Evolutionary conservation across 495 filamentous ascomycete species (phyloP).

Genomic region (Tuber magnatum): DNA sequence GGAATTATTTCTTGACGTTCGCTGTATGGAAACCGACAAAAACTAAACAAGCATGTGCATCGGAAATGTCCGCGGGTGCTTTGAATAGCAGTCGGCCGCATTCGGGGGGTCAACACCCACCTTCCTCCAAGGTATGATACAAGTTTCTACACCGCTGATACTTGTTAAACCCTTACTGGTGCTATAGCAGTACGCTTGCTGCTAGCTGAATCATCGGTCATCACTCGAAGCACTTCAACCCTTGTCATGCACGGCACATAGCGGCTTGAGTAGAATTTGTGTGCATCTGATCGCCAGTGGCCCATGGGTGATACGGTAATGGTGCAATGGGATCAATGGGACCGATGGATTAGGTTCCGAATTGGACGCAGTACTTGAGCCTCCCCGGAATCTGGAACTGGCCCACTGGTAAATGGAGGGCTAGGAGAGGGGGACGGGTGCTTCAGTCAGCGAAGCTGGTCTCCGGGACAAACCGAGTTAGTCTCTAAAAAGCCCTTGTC

Average conservation of each 20-base stretch:
- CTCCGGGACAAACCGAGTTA: neutral
- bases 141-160: neutral
- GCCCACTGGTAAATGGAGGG: neutral
- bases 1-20: neutral
- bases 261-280: neutral
- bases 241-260: neutral
- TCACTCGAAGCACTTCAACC: neutral
- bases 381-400: neutral
- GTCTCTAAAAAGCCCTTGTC: neutral
- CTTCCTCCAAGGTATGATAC: neutral
- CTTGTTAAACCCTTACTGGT: constrained; percentile 4
- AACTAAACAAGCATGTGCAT: neutral
- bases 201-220: neutral
- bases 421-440: neutral
- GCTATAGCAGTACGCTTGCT: neutral
- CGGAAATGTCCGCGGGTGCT: neutral
- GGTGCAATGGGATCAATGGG: neutral
- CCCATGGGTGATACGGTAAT: neutral
- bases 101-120: neutral
- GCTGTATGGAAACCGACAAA: neutral
- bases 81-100: neutral
- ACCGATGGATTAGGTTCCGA: neutral
- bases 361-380: neutral
- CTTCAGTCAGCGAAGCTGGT: neutral
- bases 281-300: neutral